These are phyloP conservation scores for Onygenales sp. DNA, from an alignment of 2,329 filamentous ascomycete genomes.

Conservation along the genomic window DNA sequence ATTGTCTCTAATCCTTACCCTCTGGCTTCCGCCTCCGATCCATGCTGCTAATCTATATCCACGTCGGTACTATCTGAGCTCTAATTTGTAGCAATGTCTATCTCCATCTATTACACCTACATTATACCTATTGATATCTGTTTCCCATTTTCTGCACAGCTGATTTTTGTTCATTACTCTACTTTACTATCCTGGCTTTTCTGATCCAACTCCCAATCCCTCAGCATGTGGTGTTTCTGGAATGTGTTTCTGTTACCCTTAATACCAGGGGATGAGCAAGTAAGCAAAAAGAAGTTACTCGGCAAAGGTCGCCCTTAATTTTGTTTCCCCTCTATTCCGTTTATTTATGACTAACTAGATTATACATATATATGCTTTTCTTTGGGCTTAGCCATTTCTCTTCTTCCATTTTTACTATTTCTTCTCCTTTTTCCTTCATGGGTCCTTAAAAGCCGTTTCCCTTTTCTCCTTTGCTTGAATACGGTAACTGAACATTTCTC, in stretches of 20 bases:
- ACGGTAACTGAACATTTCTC: not conserved
- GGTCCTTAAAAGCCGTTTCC: too few relatives aligned
- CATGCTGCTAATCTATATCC: not conserved
- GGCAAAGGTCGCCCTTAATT: not conserved
- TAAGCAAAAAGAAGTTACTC: not conserved
- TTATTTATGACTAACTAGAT: not conserved
- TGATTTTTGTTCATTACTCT: not conserved
- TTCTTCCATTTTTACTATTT: not conserved
- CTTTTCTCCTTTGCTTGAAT: not conserved
- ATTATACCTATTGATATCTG: not conserved
- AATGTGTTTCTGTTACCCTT: not conserved
- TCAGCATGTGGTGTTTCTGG: conserved; percentile 6
- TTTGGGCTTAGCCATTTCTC: not conserved
- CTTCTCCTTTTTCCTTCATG: not conserved
- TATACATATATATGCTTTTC: not conserved
- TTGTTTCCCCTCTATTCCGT: not conserved
- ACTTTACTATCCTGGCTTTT: not conserved
- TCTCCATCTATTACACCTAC: too few relatives aligned
- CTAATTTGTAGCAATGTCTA: too few relatives aligned
- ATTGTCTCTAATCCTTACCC: not conserved
- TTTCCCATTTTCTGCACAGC: not conserved
- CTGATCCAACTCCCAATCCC: not conserved
- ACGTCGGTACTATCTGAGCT: not conserved
- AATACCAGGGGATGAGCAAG: not conserved
- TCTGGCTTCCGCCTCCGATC: not conserved